Evolutionary conservation across 2,329 filamentous ascomycete genomes (phyloP), one percentile per base, ranked within the genome.

Genomic region (Chaetoscypha palmicola): DNA sequence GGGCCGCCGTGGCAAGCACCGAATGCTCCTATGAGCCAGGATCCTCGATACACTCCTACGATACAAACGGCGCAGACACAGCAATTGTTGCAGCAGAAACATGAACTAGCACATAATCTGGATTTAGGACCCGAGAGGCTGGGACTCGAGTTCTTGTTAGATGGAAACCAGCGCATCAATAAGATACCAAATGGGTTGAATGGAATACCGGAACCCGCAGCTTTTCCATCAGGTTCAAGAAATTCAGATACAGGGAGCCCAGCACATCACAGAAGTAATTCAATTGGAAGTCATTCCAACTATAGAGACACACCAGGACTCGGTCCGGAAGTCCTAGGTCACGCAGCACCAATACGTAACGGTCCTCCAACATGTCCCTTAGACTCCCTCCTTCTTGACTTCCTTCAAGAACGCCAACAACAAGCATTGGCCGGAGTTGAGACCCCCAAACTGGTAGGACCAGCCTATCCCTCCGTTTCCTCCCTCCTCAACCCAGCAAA

Each of bases 321-420:
- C 62, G 64, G 35, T 12, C 26, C 8, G 65, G 24, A 56, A 12
- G 44, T 51, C 24, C 41, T 45, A 5, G 55, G 53, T 5, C 50
- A 57, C 34, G 37, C 48, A 11, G 55, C 53, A 8, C 58, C 59
- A 12, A 66, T 82, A 38, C 73, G 71, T 48, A 86, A 88, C 57
- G 70, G 75, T 16, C 62, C 71, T 1, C 74, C 86, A 1, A 89
- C 86, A 0, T 92, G 86, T 60, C 78, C 86, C 0, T 71, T 94
- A 1, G 89, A 94, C 58, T 72, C 69, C 32, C 75, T 95, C n/a
- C 73, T 94, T 34, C 73, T 91, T 19, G 82, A 90, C 59, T 94
- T 92, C 58, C 72, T 92, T 21, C 71, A 76, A 20, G 79, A 86
- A 55, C 77, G 83, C 24, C 76, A 73, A 28, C 75, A 82, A 55